Evolutionary conservation across 257 asterid species (phyloP), one percentile per base, ranked within the genome.

Genomic region (Solanum corneliomulleri): DNA sequence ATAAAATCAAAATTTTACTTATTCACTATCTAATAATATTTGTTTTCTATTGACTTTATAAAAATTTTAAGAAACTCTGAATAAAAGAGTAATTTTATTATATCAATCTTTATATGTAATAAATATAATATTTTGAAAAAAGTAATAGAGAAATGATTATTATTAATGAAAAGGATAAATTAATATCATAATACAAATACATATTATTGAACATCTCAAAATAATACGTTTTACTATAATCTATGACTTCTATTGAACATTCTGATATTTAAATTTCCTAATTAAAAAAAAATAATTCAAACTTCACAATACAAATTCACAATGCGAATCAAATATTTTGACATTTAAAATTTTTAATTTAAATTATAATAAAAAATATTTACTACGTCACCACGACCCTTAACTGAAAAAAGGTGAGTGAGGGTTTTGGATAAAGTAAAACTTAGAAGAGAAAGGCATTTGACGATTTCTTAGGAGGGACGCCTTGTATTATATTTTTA

Each of bases 381-480:
- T 69, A 29, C 0, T 7, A 29, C 5, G 29, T 7, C 1, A 29
- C 3, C 9, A 25, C 3, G 10, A 11, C 1, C 0, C 15, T 62
- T 62, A 62, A 49, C 60, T 1, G 1, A 21, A 2, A 2, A 52
- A 18, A 52, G n/a, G n/a, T 18, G 23, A 18, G 35, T 33, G 10
- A 9, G 10, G n/a, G 62, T 6, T 6, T 52, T 52, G 62, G 62
- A 6, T 52, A 52, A 52, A 52, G n/a, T 52, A 52, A 52, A 0
- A 18, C 62, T 52, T 66, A 5, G 92, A 92, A 89, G 93, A 90
- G 89, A 90, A 90, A 87, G 87, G 87, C 18, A 88, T 78, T 49
- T 58, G 85, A 44, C 16, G 81, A 75, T 93, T 92, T 89, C 98
- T 94, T 94, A 93, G 88, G 90, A 89, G 41, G 89, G 92, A 94